A percentile compares a stretch with the other conserved stretches of the same genome.
Conservation (phyloP, 768 basidiomycete genomes). For the Leccinum aurantiacum region DNA sequence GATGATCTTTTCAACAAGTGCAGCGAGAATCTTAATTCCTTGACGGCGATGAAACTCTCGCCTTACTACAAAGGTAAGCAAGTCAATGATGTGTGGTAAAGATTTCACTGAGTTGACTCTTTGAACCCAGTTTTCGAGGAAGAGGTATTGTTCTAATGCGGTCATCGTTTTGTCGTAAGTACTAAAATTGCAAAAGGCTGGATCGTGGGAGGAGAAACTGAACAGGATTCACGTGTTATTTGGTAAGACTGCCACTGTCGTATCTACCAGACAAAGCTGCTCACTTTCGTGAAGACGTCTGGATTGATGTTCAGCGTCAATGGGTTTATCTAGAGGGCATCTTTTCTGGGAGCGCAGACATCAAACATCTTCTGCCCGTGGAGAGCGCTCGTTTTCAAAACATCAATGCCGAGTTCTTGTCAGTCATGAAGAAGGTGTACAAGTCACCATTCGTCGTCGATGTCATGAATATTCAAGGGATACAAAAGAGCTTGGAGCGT, state of each 20-base stretch:
- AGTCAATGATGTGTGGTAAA: constrained; percentile 5
- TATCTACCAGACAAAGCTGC: not conserved
- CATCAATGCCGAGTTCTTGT: constrained; percentile 97
- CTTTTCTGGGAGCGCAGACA: constrained; percentile 99
- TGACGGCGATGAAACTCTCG: constrained; percentile 95
- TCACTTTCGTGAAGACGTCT: constrained; percentile 64
- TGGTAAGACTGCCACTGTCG: constrained; percentile 47
- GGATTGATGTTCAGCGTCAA: constrained; percentile 99
- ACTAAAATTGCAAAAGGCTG: constrained; percentile 48
- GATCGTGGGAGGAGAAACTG: constrained; percentile 95
- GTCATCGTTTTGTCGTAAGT: not conserved
- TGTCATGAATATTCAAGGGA: constrained; percentile 92
- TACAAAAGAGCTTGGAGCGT: constrained; percentile 97
- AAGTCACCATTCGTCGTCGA: constrained; percentile 98
- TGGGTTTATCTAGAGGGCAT: constrained; percentile 99
- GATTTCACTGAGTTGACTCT: constrained; percentile 4
- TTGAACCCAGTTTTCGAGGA: constrained; percentile 73
- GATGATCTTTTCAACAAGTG: constrained; percentile 97
- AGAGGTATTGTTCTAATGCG: constrained; percentile 50
- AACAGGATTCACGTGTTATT: constrained; percentile 97
- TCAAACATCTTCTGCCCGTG: constrained; percentile 97
- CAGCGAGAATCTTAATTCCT: constrained; percentile 93
- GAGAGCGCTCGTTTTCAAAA: constrained; percentile 98
- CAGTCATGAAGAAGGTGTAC: constrained; percentile 99
- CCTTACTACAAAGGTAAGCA: constrained; percentile 91